These are phyloP conservation scores for Aspergillus udagawae DNA, from an alignment of 2,329 filamentous ascomycete genomes.

Conservation along the genomic window DNA sequence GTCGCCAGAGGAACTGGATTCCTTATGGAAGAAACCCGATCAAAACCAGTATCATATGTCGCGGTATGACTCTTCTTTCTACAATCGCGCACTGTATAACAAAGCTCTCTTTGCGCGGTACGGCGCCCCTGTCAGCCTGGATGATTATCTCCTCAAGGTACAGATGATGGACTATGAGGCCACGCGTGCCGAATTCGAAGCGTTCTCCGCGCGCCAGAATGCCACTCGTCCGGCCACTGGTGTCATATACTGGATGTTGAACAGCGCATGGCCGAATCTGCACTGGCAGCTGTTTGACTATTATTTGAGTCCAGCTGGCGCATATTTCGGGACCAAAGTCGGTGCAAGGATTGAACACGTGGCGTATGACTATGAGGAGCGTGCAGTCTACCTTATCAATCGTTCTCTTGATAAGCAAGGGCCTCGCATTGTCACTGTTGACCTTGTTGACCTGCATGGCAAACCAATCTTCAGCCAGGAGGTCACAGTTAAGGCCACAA, in stretches of 20 bases:
- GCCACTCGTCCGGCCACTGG: constrained; percentile 54
- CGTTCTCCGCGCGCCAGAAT: constrained; percentile 50
- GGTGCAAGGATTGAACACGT: constrained; percentile 51
- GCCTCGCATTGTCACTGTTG: constrained; percentile 43
- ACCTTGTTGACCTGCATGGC: constrained; percentile 50
- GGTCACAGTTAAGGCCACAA: constrained; percentile 34
- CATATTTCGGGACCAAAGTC: constrained; percentile 58
- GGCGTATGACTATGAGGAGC: constrained; percentile 51
- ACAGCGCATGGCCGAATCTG: constrained; percentile 60
- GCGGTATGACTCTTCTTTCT: constrained; percentile 52
- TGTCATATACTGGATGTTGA: constrained; percentile 65
- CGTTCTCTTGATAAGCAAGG: constrained; percentile 43
- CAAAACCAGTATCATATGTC: constrained; percentile 60
- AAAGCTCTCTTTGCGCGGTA: constrained; percentile 50
- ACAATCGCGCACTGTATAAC: constrained; percentile 57
- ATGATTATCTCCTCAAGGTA: constrained; percentile 57
- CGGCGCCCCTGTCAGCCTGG: constrained; percentile 49
- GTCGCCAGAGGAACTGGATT: constrained; percentile 46
- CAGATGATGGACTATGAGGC: constrained; percentile 64
- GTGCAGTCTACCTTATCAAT: constrained; percentile 52
- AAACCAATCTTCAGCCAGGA: constrained; percentile 35
- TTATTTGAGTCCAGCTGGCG: constrained; percentile 55
- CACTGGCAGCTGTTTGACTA: constrained; percentile 65
- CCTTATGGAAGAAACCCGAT: constrained; percentile 54
- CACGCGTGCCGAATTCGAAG: constrained; percentile 57